These are phyloP conservation scores for Lumnitzera littorea DNA, from an alignment of 345 rosid species.

Conservation along the genomic window DNA sequence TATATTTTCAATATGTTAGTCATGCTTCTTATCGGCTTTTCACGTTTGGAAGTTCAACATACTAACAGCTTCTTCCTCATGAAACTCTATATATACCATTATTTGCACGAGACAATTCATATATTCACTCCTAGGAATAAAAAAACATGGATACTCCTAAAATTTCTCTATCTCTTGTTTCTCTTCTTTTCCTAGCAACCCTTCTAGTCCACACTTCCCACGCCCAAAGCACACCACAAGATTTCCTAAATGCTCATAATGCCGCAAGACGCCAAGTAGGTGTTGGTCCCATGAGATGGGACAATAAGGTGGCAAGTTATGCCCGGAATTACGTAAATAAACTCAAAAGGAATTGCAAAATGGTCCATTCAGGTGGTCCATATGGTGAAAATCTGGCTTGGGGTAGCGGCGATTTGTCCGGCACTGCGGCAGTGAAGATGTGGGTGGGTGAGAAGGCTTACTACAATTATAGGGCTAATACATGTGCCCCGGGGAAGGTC, in stretches of 20 bases:
- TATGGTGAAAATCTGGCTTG: constrained; percentile 61
- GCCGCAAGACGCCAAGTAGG: constrained; percentile 31
- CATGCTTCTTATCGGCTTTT: too few species aligned
- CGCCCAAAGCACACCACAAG: constrained; percentile 26
- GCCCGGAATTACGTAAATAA: constrained; percentile 35
- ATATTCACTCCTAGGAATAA: too few species aligned
- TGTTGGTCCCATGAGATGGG: constrained; percentile 45
- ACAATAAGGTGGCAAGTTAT: constrained; percentile 31
- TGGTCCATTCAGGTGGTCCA: constrained; percentile 46
- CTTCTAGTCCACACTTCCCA: background rate
- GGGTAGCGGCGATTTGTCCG: constrained; percentile 28
- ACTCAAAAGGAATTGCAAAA: constrained; percentile 26
- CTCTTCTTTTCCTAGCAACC: too few species aligned
- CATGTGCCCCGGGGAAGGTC: constrained; percentile 31
- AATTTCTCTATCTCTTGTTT: too few species aligned
- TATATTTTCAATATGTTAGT: too few species aligned
- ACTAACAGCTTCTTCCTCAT: too few species aligned
- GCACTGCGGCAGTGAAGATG: constrained; percentile 34
- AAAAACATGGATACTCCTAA: too few species aligned
- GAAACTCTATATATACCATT: too few species aligned
- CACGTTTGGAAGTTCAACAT: too few species aligned
- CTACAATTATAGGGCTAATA: constrained; percentile 42
- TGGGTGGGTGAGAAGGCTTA: constrained; percentile 46
- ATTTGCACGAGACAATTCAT: too few species aligned
- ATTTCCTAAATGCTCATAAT: constrained; percentile 45